Percentiles rank a stretch among this genome's conserved stretches.
These are phyloP conservation scores for Ophiosphaerella narmari DNA, from an alignment of 2,329 filamentous ascomycete species.

Conservation along the genomic window DNA sequence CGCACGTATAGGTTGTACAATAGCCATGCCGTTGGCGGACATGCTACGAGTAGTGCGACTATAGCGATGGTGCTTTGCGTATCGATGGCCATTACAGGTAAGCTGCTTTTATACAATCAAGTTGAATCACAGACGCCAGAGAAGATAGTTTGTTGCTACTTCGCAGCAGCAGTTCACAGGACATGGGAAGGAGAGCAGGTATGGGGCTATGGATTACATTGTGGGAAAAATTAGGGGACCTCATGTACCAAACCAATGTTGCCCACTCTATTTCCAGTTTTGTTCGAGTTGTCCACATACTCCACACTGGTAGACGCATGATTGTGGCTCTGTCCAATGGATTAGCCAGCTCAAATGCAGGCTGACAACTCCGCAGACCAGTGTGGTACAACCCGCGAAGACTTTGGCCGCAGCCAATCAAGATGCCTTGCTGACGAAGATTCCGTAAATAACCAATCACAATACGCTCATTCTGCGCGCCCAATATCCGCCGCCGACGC, in stretches of 20 bases:
- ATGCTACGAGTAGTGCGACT: constrained; percentile 7
- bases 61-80: constrained; percentile 13
- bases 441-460: constrained; percentile 8
- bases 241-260: no score
- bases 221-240: no score
- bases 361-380: background rate
- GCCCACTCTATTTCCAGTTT: no score
- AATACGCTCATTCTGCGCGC: background rate
- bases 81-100: constrained; percentile 4
- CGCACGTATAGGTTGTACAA: no score
- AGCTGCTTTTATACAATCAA: background rate
- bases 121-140: background rate
- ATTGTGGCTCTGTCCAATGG: constrained; percentile 4
- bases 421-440: background rate
- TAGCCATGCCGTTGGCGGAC: constrained; percentile 6
- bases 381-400: background rate
- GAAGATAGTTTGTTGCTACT: background rate
- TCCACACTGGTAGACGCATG: background rate
- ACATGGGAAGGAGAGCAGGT: no score
- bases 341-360: background rate
- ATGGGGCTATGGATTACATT: no score
- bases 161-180: no score
- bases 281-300: no score
- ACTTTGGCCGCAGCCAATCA: background rate
- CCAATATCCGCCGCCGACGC: background rate